Evolutionary conservation across 139 green algal genomes (phyloP).

Genomic region (Tetradesmus lagerheimii): DNA sequence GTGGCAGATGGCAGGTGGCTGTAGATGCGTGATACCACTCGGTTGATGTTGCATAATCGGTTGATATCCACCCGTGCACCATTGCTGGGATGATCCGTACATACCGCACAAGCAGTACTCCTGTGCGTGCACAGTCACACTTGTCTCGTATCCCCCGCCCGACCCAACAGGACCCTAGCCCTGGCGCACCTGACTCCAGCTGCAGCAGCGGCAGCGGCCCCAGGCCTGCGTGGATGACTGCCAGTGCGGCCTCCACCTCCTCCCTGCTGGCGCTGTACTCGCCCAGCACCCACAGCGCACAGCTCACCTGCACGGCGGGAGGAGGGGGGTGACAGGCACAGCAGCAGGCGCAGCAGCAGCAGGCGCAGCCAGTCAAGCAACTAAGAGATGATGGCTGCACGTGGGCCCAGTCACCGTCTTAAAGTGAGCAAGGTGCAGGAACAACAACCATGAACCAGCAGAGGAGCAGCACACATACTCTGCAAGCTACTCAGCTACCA

Average conservation of each 20-base stretch:
- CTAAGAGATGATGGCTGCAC: no score
- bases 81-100: no score
- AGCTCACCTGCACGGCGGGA: conserved; percentile 51
- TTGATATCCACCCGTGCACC: no score
- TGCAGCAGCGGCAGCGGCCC: conserved; percentile 81
- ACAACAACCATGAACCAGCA: no score
- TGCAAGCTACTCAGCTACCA: no score
- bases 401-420: no score
- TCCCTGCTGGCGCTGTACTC: conserved; percentile 85
- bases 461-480: no score
- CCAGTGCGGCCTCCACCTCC: conserved; percentile 85
- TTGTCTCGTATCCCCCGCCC: no score
- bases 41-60: neutral
- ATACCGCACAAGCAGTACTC: no score
- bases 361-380: neutral
- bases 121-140: neutral
- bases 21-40: neutral
- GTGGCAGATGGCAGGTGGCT: neutral
- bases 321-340: neutral
- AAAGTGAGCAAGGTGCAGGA: neutral
- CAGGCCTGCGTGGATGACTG: conserved; percentile 82
- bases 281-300: conserved; percentile 94
- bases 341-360: neutral
- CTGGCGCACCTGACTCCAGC: conserved; percentile 20
- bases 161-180: neutral